Evolutionary conservation across 2,329 filamentous ascomycete species (phyloP), one percentile per base, ranked within the genome.

Genomic region (Ophioceras dolichostomum): DNA sequence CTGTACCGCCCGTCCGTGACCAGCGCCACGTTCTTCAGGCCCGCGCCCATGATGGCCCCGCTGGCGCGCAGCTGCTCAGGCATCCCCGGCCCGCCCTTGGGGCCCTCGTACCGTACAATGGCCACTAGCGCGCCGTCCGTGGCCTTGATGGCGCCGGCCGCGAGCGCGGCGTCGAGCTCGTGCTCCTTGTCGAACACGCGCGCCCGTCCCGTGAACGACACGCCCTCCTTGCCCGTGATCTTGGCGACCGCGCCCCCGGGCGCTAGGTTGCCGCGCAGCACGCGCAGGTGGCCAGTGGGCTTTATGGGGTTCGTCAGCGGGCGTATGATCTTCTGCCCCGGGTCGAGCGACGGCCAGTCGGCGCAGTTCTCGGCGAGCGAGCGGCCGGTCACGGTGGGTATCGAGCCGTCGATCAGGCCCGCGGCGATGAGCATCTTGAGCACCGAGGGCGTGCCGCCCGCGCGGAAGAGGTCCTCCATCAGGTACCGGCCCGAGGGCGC

Each of bases 181-280:
- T 77, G 68, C 59, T 95, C 89, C 52, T 91, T 89, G 59, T 95
- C 68, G 57, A 91, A 96, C 32, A 93, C 84, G 16, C 78, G 71
- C 1, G 86, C 89, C 45, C 76, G 76, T 34, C 89, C 89, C 0
- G 70, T 79, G 59, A 96, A 96, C 10, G 62, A 66, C 6, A 87
- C 70, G 3, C 89, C 89, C 58, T 96, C 89, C 57, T 95, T 95
- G 26, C 89, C 89, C 0, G 89, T 95, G 58, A 96, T 95, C 60
- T 96, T 96, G 42, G 87, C 88, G 2, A 96, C 88, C 1, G 88
- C 83, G 24, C 89, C 89, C 10, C 78, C 82, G 1, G 89, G 89
- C 3, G 88, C 85, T 22, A 95, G 70, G 56, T 94, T 94, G 16
- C 89, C 89, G 41, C 75, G 73, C 4, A 96, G 70, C 42, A 96